These are phyloP conservation scores for Ganoderma multipileum DNA, from an alignment of 1,284 basidiomycete species.

Conservation along the genomic window DNA sequence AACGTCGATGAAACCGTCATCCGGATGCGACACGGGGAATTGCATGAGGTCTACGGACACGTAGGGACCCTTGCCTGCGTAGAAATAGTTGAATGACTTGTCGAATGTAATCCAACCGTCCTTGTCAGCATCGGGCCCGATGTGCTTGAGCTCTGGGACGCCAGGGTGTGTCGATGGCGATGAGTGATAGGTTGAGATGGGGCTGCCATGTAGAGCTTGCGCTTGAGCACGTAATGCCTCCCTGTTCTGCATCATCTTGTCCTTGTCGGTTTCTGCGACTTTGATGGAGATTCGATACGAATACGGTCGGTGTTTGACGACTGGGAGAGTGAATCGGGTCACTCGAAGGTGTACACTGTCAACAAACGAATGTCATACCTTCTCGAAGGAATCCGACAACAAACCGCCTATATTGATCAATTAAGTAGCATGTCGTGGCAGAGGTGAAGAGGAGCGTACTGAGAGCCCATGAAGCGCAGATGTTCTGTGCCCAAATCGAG, in stretches of 20 bases:
- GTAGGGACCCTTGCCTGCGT: conserved; percentile 76
- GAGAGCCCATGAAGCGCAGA: conserved; percentile 92
- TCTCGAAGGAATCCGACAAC: conserved; percentile 83
- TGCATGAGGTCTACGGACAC: conserved; percentile 79
- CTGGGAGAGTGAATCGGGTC: conserved; percentile 41
- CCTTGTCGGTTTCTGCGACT: conserved; percentile 75
- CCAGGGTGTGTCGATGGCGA: conserved; percentile 3
- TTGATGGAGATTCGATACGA: conserved; percentile 78
- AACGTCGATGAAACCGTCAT: conserved; percentile 85
- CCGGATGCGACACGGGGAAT: conserved; percentile 82
- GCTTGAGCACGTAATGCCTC: conserved; percentile 24
- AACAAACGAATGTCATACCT: conserved; percentile 46
- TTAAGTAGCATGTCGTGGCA: neutral
- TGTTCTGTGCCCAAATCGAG: conserved; percentile 89
- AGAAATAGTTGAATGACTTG: conserved; percentile 75
- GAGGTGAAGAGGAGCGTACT: conserved; percentile 21
- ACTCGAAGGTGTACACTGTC: neutral
- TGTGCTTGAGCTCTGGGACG: conserved; percentile 53
- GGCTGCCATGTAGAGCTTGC: conserved; percentile 29
- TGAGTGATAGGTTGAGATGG: neutral
- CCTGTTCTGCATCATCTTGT: conserved; percentile 62
- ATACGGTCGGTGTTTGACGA: conserved; percentile 71
- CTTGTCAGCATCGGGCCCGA: conserved; percentile 44
- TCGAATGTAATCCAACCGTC: conserved; percentile 78
- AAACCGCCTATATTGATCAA: conserved; percentile 64